Base-by-base conservation (phyloP, 495 filamentous ascomycete genomes). In the Parachaetomium inaequale region DNA sequence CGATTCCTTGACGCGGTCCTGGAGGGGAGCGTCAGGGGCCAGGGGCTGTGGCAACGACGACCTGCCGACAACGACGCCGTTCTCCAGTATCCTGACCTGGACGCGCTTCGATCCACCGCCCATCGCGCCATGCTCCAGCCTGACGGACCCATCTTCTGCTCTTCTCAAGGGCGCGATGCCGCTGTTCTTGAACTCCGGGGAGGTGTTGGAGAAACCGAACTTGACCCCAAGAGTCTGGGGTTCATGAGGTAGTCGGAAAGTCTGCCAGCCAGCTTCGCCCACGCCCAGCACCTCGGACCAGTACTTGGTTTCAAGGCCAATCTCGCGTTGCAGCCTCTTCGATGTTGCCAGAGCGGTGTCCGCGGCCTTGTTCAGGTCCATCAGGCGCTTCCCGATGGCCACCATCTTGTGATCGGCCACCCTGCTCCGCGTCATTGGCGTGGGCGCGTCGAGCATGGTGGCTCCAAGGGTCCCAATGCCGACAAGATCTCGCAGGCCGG, bases 161-260 rank as follows among this genome's bases (percentile, higher is more conserved):
- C 90, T 82, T 58, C 87, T 81, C 51, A 98, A 77, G 1, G 90
- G 87, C 21, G 89, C 91, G 2, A 96, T 77, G 7, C 92, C 92
- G 19, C 85, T 86, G 56, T 88, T 81, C 66, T 85, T 88, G 71
- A 96, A 97, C 26, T 85, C 81, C 11, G 88, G 79, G 5, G 86
- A 83, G 42, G 90, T 88, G 78, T 96, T 93, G 14, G 86, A 77
- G 72, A 96, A 96, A 12, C 95, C 95, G 76, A 91, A 96, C 59
- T 86, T 85, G 40, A 98, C 93, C 38, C 86, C 91, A 32, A 98
- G 76, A 2, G 86, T 87, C 68, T 91, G 84, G 55, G 79, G 80
- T 40, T 93, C 86, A 26, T 87, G 81, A 1, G 91, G 89, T 26
- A 92, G 68, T 26, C 88, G 80, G 65, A 84, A 91, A 8, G 96